Percentiles rank a stretch among this genome's conserved stretches.
Evolutionary conservation across 805 yeast genomes (phyloP).

Genomic region (Suhomyces sp.): DNA sequence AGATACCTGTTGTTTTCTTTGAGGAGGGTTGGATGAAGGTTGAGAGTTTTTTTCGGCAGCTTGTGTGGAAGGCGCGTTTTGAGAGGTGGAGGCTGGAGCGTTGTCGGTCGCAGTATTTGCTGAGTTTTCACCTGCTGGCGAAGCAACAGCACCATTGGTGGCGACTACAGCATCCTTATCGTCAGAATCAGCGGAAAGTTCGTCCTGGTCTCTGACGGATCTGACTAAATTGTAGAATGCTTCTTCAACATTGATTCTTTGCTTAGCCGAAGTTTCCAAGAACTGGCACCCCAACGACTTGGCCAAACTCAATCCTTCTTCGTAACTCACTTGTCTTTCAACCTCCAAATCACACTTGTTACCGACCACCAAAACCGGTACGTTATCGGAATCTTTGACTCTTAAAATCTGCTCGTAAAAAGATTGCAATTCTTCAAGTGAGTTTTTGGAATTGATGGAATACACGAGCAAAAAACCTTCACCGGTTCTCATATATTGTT

Average conservation of each 20-base stretch:
- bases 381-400: slow-evolving; percentile 69
- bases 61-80: background rate
- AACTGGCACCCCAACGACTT: slow-evolving; percentile 66
- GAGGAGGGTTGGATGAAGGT: slow-evolving; percentile 6
- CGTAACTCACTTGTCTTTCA: slow-evolving; percentile 69
- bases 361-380: slow-evolving; percentile 80
- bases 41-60: slow-evolving; percentile 7
- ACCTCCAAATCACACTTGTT: slow-evolving; percentile 73
- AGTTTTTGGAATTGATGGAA: slow-evolving; percentile 77
- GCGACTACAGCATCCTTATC: slow-evolving; percentile 4
- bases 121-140: background rate
- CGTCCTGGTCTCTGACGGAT: slow-evolving; percentile 38
- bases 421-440: slow-evolving; percentile 79
- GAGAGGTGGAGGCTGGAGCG: background rate
- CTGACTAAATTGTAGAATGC: slow-evolving; percentile 72
- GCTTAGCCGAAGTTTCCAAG: slow-evolving; percentile 91
- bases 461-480: slow-evolving; percentile 91
- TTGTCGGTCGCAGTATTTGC: background rate
- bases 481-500: slow-evolving; percentile 94
- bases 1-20: slow-evolving; percentile 11
- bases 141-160: slow-evolving; percentile 3
- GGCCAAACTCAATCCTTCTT: slow-evolving; percentile 64
- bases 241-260: slow-evolving; percentile 84
- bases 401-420: slow-evolving; percentile 76
- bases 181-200: slow-evolving; percentile 4